A percentile compares a stretch with the other conserved stretches of the same genome.
phyloP scores from a whole-genome alignment of 1,139 yeast genomes.

The Scheffersomyces titani region DNA sequence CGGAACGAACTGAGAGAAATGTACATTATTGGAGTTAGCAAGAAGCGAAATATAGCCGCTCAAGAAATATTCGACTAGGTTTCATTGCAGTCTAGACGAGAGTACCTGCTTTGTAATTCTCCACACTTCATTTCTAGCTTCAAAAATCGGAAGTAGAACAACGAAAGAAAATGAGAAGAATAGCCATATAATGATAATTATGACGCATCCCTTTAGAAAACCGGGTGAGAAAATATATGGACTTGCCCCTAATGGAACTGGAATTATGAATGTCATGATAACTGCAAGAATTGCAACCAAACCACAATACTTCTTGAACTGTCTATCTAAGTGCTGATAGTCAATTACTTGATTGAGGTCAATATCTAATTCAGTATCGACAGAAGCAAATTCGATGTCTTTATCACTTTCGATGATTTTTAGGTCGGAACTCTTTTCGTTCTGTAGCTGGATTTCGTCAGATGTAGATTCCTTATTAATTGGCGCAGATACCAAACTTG shows the following conservation, averaged over 20 bases:
- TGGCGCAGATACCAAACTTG: slow-evolving; percentile 20
- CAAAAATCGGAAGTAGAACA: slow-evolving; percentile 16
- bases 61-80: slow-evolving; percentile 12
- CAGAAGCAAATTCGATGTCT: slow-evolving; percentile 3
- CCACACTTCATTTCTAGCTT: slow-evolving; percentile 16
- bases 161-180: slow-evolving; percentile 18
- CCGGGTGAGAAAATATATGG: slow-evolving; percentile 19
- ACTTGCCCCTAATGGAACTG: slow-evolving; percentile 15
- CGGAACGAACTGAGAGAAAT: slow-evolving; percentile 42
- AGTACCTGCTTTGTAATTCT: slow-evolving; percentile 2
- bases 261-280: slow-evolving; percentile 16
- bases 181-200: slow-evolving; percentile 19
- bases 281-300: slow-evolving; percentile 15
- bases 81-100: background rate
- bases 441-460: background rate
- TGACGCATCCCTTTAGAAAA: slow-evolving; percentile 17
- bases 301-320: slow-evolving; percentile 19
- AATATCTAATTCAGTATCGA: slow-evolving; percentile 8
- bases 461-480: background rate
- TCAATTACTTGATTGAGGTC: slow-evolving; percentile 12
- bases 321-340: slow-evolving; percentile 11
- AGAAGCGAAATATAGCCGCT: slow-evolving; percentile 6
- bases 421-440: slow-evolving; percentile 4
- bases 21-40: slow-evolving; percentile 34
- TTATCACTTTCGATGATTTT: slow-evolving; percentile 4